Evolutionary conservation across 257 asterid species (phyloP), one percentile per base, ranked within the genome.

Genomic region (Solanum sitiens): DNA sequence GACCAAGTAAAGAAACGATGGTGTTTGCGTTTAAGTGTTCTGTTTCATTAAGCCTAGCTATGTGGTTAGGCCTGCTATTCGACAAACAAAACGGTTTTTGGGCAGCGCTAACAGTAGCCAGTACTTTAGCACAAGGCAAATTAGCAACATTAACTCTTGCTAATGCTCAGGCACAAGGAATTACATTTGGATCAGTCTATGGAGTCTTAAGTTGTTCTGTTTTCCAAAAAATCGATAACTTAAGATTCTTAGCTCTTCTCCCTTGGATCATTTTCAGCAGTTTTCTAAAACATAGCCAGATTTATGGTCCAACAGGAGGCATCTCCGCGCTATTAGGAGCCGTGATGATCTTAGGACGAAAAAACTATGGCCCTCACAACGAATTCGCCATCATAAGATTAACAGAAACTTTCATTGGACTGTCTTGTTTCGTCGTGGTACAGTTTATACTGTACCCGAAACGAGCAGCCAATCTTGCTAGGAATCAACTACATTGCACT

Each of bases 51-150:
- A 92, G 96, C 71, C 91, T 94, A 39, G 96, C 98, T 30, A 85
- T 92, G 88, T 90, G 93, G 33, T 83, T 90, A 8, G 95, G 98
- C n/a, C 37, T 93, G 86, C 32, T 87, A 71, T 92, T 93, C 35
- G 89, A 92, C 87, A 91, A 88, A 56, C 89, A 88, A 67, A 92
- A 93, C 8, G 94, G 94, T 18, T 93, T 92, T 75, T 95, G 98
- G 98, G 91, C 97, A 2, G 98, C 97, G 21, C 93, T 95, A 59
- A 85, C 93, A 14, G 90, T 94, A 30, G 97, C 98, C 84, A 92
- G 91, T 91, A 90, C 95, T 86, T 90, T 94, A 37, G 93, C 89
- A 7, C 70, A 84, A 1, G 95, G 95, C 25, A 90, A 89, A 37
- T 94, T 92, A 59, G 92, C 98, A 42, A 87, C 91, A 32, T 90